These are phyloP conservation scores for Stemphylium lycopersici DNA, from an alignment of 2,329 filamentous ascomycete genomes.

Conservation along the genomic window DNA sequence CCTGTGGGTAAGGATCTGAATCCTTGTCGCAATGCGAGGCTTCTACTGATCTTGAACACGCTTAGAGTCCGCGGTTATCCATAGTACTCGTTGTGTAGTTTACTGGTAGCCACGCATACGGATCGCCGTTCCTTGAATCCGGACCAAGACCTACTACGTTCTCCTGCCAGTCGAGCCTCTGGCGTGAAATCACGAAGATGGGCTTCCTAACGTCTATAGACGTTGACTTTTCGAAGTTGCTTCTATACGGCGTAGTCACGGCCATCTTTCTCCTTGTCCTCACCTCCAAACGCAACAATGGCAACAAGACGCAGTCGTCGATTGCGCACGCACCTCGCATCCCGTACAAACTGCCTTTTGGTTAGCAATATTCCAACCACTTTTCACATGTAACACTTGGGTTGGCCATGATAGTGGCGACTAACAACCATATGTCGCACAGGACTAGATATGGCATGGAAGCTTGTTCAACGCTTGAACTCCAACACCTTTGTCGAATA, in stretches of 20 bases:
- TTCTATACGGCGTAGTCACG: neutral
- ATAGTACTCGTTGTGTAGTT: too few species aligned
- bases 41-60: too few species aligned
- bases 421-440: neutral
- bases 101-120: too few species aligned
- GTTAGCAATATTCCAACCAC: neutral
- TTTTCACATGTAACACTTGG: neutral
- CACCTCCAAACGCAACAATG: neutral
- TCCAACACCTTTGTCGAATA: constrained; percentile 12
- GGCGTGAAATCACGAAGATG: neutral
- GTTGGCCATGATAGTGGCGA: neutral
- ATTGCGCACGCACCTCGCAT: constrained; percentile 8
- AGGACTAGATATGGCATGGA: constrained; percentile 15
- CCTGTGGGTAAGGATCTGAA: too few species aligned
- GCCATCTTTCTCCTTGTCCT: neutral
- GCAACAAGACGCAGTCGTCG: neutral
- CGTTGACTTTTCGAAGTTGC: neutral
- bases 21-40: too few species aligned
- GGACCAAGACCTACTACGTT: neutral
- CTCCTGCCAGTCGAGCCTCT: neutral
- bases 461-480: constrained; percentile 4
- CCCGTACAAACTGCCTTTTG: constrained; percentile 5
- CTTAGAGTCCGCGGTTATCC: too few species aligned
- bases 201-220: constrained; percentile 1
- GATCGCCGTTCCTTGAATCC: neutral